Conservation (phyloP, 257 asterid genomes). For the Gardenia jasminoides region DNA sequence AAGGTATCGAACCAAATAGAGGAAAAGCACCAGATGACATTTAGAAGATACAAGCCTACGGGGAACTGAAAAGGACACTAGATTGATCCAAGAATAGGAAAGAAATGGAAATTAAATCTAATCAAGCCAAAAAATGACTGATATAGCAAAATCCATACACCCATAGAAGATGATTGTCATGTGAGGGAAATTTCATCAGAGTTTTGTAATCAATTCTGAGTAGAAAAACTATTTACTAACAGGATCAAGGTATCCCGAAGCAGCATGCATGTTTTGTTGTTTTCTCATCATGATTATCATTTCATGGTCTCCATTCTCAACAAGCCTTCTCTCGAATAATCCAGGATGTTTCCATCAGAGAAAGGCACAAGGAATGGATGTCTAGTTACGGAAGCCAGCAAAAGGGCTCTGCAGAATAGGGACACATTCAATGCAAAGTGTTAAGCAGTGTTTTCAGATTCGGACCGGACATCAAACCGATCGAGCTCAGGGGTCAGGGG, state of each 20-base stretch:
- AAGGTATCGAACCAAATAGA: neutral
- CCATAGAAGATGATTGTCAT: neutral
- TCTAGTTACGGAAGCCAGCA: conserved; percentile 27
- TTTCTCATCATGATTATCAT: neutral
- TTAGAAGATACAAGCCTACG: neutral
- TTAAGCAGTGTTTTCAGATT: no score
- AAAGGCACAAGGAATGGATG: conserved; percentile 30
- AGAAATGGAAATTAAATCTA: neutral
- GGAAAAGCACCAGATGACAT: neutral
- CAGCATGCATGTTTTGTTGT: neutral
- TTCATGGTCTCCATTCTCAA: neutral
- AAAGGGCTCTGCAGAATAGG: conserved; percentile 28
- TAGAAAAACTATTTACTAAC: neutral
- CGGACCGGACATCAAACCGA: no score
- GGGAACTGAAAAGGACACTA: neutral
- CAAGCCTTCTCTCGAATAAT: neutral
- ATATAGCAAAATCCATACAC: neutral
- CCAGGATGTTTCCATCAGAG: conserved; percentile 3
- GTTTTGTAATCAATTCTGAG: neutral
- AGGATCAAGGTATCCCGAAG: conserved; percentile 5
- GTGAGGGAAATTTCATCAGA: neutral
- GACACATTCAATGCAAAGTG: conserved; percentile 41
- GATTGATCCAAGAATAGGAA: conserved; percentile 7
- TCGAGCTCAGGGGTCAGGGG: no score
- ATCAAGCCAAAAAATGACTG: neutral